These are phyloP conservation scores for Alternaria sp. DNA, from an alignment of 2,329 filamentous ascomycete species.

Conservation along the genomic window DNA sequence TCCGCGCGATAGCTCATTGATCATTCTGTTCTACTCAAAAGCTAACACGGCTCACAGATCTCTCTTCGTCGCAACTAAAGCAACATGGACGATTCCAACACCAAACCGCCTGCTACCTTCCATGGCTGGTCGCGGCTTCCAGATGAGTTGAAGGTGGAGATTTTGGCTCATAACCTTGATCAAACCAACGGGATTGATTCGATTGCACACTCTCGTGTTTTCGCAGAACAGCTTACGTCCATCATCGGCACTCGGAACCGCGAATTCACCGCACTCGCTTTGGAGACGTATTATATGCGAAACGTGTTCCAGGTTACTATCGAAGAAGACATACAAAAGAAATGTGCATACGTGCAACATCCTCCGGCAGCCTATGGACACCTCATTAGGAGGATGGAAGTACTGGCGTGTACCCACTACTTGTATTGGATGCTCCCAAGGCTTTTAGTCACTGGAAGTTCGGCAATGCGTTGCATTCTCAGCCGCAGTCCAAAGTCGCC, in stretches of 20 bases:
- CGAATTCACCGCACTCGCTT: not conserved
- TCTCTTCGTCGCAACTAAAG: not conserved
- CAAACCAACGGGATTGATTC: not conserved
- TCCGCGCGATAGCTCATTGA: not conserved
- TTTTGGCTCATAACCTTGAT: not conserved
- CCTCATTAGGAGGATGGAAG: not conserved
- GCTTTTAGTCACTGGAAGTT: too few species aligned
- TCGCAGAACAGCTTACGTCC: not conserved
- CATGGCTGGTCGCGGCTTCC: not conserved
- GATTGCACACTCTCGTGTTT: not conserved
- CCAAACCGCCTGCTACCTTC: not conserved
- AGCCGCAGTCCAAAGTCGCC: not conserved
- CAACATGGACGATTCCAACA: not conserved
- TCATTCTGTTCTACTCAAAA: not conserved
- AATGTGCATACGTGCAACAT: not conserved
- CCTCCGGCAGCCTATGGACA: not conserved
- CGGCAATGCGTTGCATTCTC: not conserved
- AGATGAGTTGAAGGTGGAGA: not conserved
- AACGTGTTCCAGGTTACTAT: not conserved
- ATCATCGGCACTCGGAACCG: not conserved
- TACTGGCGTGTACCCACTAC: not conserved
- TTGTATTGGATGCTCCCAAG: not conserved
- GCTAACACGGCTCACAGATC: not conserved
- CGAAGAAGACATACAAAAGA: too few species aligned
- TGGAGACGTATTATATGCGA: not conserved